Base-by-base conservation (phyloP, 768 basidiomycete species). In the Ephemerocybe angulata region DNA sequence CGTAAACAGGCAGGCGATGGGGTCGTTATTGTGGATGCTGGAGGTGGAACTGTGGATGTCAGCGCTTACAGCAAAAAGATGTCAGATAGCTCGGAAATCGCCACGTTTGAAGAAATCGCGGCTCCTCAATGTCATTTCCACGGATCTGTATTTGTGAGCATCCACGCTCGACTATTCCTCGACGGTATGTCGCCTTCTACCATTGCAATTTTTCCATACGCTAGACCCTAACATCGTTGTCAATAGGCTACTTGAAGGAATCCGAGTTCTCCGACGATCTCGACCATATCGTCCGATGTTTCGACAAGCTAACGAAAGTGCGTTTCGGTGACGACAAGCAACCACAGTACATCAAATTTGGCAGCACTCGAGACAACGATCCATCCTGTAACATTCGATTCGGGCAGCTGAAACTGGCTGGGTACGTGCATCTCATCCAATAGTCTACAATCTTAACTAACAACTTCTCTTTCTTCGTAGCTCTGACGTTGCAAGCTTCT, bases 31-130 rank as follows among this genome's bases (percentile, higher is more conserved):
- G 76, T 84, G 27, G 83, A 85, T 58, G 81, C 82, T 8, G 83
- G 83, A 11, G 81, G 81, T 53, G 84, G 82, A 35, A 85, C 82
- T 1, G 67, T 85, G 24, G 84, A 85, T 58, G 69, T 84, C 33
- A 82, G 77, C 54, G 73, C 79, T 10, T 84, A 83, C 54, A 71
- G 64, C 22, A 59, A 56, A 17, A 68, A 62, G 1, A 53, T 63
- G 28, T 22, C 17, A 6, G 59, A 67, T 0, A 10, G 50, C 60
- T 0, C 48, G 8, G 17, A 7, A 22, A 50, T 22, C 31, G 48
- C 27, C n/a, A 44, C 27, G 21, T 75, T 81, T 28, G 75, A 80
- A 52, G 83, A 84, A 63, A 74, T 81, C 25, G 76, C 79, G 2
- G 72, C 73, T 0, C 61, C 74, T 1, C 69, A 74, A 60, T 81